These are phyloP conservation scores for Puccinia triticina DNA, from an alignment of 1,284 basidiomycete species.

Conservation along the genomic window DNA sequence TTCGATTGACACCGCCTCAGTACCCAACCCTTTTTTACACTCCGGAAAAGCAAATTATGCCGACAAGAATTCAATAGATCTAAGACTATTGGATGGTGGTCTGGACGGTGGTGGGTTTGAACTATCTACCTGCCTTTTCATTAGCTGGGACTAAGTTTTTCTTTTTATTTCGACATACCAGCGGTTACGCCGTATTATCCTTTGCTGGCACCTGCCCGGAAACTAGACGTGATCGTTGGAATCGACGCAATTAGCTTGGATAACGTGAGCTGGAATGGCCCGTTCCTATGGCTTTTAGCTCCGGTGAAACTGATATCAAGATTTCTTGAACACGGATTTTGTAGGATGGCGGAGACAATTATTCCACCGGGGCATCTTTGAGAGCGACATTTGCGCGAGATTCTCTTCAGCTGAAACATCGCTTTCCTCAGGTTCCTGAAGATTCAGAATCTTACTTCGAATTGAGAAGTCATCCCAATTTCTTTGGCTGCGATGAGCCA, in stretches of 20 bases:
- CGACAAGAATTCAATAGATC: constrained; percentile 18
- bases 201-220: constrained; percentile 32
- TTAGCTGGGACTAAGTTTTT: not conserved
- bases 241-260: constrained; percentile 38
- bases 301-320: not conserved
- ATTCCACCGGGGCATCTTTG: constrained; percentile 34
- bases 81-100: constrained; percentile 46
- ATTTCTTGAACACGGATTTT: not conserved
- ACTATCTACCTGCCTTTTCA: not conserved
- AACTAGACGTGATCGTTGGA: constrained; percentile 41
- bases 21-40: constrained; percentile 47
- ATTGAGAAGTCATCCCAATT: constrained; percentile 34
- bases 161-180: not conserved
- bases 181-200: constrained; percentile 48
- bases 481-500: constrained; percentile 43
- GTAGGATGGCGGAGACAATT: constrained; percentile 20
- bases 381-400: constrained; percentile 20
- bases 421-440: constrained; percentile 29
- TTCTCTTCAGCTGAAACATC: not conserved
- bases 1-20: constrained; percentile 46
- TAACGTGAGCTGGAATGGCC: constrained; percentile 18
- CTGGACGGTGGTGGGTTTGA: constrained; percentile 28
- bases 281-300: not conserved
- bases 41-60: constrained; percentile 15
- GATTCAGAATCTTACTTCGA: not conserved